These are phyloP conservation scores for Amniculicola lignicola DNA, from an alignment of 495 filamentous ascomycete species.

Conservation along the genomic window DNA sequence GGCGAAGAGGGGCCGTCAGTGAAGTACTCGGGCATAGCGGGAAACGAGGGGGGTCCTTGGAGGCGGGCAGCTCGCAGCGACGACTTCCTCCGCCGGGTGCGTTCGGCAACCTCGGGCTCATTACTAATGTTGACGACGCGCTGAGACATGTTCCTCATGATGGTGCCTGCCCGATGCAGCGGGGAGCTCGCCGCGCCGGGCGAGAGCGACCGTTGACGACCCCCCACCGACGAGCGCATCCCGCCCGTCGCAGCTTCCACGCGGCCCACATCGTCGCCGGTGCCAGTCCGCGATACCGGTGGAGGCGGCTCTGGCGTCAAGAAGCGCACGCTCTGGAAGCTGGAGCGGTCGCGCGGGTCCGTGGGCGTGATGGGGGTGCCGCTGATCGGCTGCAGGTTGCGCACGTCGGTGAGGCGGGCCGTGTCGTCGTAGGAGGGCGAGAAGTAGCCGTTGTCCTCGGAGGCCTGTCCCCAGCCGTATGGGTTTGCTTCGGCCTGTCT, in stretches of 20 bases:
- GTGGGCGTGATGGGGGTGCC: conserved; percentile 41
- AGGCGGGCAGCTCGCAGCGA: conserved; percentile 51
- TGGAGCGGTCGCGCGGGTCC: conserved; percentile 56
- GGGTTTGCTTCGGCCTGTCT: conserved; percentile 36
- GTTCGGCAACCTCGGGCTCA: conserved; percentile 74
- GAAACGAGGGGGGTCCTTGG: conserved; percentile 56
- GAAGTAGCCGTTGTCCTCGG: conserved; percentile 55
- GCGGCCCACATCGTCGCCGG: conserved; percentile 64
- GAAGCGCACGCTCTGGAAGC: conserved; percentile 58
- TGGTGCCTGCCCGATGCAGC: conserved; percentile 75
- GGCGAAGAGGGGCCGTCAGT: conserved; percentile 53
- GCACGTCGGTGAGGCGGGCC: conserved; percentile 40
- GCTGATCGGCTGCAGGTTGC: conserved; percentile 38
- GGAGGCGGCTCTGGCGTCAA: conserved; percentile 39
- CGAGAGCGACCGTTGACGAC: conserved; percentile 61
- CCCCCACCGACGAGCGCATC: conserved; percentile 43
- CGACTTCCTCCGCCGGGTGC: conserved; percentile 66
- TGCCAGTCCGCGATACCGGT: conserved; percentile 52
- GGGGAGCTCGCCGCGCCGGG: conserved; percentile 64
- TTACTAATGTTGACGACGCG: conserved; percentile 97
- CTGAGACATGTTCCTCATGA: conserved; percentile 94
- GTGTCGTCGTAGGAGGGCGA: conserved; percentile 59
- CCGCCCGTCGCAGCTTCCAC: conserved; percentile 50
- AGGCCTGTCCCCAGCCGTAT: conserved; percentile 50
- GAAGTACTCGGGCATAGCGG: conserved; percentile 53